These are phyloP conservation scores for Gastrolobium bilobum DNA, from an alignment of 306 rosid species.

Conservation along the genomic window DNA sequence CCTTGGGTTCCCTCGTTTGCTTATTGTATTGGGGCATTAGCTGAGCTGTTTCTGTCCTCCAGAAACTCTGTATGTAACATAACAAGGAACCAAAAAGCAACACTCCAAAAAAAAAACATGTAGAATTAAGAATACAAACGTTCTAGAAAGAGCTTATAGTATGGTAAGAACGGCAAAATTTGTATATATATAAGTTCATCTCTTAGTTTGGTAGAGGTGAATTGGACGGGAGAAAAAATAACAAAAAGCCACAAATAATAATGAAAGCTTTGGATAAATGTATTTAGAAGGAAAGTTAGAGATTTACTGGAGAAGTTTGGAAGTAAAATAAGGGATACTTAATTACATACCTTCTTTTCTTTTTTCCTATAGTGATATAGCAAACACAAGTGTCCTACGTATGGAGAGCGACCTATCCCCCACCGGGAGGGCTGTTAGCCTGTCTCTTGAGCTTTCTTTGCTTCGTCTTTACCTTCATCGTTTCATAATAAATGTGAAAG, in stretches of 20 bases:
- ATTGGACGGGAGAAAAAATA: background rate
- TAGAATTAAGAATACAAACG: background rate
- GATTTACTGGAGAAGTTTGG: background rate
- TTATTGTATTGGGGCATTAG: constrained; percentile 28
- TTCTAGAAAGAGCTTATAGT: constrained; percentile 12
- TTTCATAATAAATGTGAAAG: constrained; percentile 16
- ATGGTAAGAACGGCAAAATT: background rate
- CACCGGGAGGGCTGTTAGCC: constrained; percentile 42
- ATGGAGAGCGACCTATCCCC: constrained; percentile 52
- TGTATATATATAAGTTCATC: constrained; percentile 1
- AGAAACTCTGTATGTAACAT: background rate
- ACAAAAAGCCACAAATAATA: background rate
- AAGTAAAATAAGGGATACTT: background rate
- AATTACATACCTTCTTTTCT: background rate
- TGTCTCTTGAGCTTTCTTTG: constrained; percentile 30
- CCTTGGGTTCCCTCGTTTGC: constrained; percentile 40
- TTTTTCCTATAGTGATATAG: background rate
- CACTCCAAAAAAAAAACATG: constrained; percentile 20
- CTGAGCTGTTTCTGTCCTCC: constrained; percentile 54
- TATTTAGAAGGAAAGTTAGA: constrained; percentile 38
- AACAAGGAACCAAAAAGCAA: constrained; percentile 34
- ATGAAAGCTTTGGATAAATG: background rate
- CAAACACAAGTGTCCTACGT: constrained; percentile 36
- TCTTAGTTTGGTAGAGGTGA: constrained; percentile 19
- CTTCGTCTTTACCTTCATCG: constrained; percentile 44